phyloP scores from a whole-genome alignment of 306 rosid species.

The Rosa multiflora region DNA sequence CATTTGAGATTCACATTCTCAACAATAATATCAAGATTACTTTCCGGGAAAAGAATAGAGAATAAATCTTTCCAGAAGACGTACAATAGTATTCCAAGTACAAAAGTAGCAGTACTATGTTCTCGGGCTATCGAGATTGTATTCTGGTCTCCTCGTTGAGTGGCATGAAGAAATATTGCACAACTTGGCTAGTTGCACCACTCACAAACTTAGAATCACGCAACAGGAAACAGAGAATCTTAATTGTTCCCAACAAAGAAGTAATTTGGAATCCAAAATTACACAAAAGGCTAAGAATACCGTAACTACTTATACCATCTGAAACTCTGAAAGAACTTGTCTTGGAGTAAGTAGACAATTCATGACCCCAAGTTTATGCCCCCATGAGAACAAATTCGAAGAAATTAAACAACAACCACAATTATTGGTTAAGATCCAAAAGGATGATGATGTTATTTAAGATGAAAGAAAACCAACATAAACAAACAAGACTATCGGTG shows the following conservation, averaged over 20 bases:
- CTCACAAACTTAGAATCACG: conserved; percentile 2
- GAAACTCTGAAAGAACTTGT: background rate
- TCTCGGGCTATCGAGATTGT: background rate
- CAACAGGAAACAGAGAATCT: background rate
- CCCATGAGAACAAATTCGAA: conserved; percentile 7
- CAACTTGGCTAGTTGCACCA: background rate
- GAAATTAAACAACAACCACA: background rate
- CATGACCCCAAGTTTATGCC: background rate
- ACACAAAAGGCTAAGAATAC: background rate
- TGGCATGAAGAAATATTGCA: background rate
- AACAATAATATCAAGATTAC: background rate
- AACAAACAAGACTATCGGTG: too few species aligned
- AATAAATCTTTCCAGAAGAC: background rate
- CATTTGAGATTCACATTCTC: background rate
- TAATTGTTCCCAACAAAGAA: conserved; percentile 3
- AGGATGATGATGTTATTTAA: background rate
- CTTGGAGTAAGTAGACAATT: background rate
- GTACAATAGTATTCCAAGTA: background rate
- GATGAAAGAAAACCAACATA: too few species aligned
- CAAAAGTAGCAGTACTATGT: background rate
- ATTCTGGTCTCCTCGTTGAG: conserved; percentile 15
- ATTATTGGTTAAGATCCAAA: background rate
- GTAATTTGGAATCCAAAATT: background rate
- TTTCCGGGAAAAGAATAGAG: background rate
- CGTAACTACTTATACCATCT: background rate